phyloP scores from a whole-genome alignment of 805 yeast genomes.

The Saccharomycopsis sp. region DNA sequence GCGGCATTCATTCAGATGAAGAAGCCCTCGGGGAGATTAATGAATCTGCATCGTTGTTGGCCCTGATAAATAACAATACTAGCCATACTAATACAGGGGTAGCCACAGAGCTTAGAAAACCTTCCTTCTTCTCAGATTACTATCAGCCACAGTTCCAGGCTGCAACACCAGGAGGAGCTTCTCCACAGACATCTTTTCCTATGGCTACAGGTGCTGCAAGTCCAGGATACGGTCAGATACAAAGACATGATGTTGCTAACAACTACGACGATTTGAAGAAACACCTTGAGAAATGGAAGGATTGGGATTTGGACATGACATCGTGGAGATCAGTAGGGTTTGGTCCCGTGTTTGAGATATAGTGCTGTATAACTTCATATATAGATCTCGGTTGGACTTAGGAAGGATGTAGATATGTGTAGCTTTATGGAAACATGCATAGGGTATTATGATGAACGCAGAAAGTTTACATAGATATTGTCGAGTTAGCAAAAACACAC shows the following conservation, averaged over 20 bases:
- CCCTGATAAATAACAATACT: conserved; percentile 4
- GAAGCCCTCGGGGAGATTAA: conserved; percentile 6
- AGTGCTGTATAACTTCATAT: no score
- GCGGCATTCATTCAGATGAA: conserved; percentile 21
- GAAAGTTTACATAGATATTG: no score
- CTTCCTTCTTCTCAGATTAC: conserved; percentile 17
- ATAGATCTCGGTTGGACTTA: no score
- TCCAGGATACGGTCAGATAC: conserved; percentile 19
- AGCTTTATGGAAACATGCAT: no score
- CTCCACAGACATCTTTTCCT: conserved; percentile 21
- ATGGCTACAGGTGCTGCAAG: conserved; percentile 5
- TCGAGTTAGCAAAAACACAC: no score
- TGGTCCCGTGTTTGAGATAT: conserved; percentile 50
- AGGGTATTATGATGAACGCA: no score
- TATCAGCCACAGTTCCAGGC: conserved; percentile 1
- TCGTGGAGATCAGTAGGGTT: conserved; percentile 67
- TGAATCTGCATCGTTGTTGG: conserved; percentile 19
- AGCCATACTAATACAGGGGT: not conserved
- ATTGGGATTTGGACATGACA: conserved; percentile 84
- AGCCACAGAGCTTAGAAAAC: conserved; percentile 1
- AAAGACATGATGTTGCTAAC: conserved; percentile 24
- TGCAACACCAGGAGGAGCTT: conserved; percentile 10
- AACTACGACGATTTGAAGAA: conserved; percentile 48
- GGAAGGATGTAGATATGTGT: no score
- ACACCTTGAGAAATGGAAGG: conserved; percentile 64